phyloP scores from a whole-genome alignment of 2,329 filamentous ascomycete genomes.

The Diaporthe amygdali region DNA sequence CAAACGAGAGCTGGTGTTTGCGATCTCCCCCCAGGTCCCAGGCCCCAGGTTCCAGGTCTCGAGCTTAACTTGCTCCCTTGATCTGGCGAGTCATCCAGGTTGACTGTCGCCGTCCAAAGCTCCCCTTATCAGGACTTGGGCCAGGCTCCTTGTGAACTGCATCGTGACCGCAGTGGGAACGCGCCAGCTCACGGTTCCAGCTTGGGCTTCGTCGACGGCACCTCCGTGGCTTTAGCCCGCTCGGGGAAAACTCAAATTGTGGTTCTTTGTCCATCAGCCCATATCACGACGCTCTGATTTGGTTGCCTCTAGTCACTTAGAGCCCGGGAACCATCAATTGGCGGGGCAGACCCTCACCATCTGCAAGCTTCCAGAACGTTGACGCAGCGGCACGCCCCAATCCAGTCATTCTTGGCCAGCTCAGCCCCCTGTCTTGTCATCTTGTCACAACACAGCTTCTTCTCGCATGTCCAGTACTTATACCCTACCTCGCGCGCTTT shows the following conservation, averaged over 20 bases:
- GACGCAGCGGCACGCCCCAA: neutral
- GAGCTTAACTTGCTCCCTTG: neutral
- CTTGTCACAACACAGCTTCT: constrained; percentile 11
- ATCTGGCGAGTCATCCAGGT: constrained; percentile 17
- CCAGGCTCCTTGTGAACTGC: neutral
- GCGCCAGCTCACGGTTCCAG: constrained; percentile 8
- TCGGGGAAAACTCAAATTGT: constrained; percentile 3
- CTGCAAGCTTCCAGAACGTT: constrained; percentile 11
- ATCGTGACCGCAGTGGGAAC: constrained; percentile 13
- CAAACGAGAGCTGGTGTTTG: neutral
- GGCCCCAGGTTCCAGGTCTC: neutral
- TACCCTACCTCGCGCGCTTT: neutral
- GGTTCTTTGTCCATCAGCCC: constrained; percentile 14
- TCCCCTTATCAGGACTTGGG: constrained; percentile 3
- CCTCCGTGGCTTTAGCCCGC: constrained; percentile 11
- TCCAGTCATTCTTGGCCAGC: neutral
- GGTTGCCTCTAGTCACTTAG: neutral
- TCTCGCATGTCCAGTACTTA: constrained; percentile 12
- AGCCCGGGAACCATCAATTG: constrained; percentile 1
- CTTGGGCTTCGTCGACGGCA: constrained; percentile 18
- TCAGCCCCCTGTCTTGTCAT: constrained; percentile 18
- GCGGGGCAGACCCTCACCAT: constrained; percentile 9
- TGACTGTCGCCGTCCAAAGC: constrained; percentile 14
- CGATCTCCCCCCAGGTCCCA: neutral
- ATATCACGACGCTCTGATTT: neutral